A percentile compares a stretch with the other conserved stretches of the same genome.
Conservation (phyloP, 352 stramenopile genomes). For the Albugo laibachii region DNA sequence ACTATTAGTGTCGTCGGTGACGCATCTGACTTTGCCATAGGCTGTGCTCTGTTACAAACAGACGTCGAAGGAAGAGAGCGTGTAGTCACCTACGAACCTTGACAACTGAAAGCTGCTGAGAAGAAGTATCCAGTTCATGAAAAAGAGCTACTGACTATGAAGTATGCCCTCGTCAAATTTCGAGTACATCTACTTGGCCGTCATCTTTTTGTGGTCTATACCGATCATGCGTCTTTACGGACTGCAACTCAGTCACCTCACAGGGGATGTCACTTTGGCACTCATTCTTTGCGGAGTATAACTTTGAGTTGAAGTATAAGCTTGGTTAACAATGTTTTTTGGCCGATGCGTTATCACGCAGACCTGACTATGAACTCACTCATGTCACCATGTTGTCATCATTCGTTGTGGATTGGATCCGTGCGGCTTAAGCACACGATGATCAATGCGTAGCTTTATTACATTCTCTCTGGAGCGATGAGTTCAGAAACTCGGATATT, state of each 20-base stretch:
- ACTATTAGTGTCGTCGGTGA: constrained; percentile 12
- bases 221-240: constrained; percentile 10
- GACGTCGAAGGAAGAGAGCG: constrained; percentile 6
- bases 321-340: constrained; percentile 7
- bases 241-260: background rate
- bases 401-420: background rate
- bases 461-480: too few species aligned
- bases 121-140: constrained; percentile 11
- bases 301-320: constrained; percentile 13
- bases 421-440: background rate
- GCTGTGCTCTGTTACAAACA: constrained; percentile 6
- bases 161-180: constrained; percentile 13
- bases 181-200: constrained; percentile 10
- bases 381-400: background rate
- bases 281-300: constrained; percentile 13
- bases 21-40: constrained; percentile 10
- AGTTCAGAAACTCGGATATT: too few species aligned
- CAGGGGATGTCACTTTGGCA: constrained; percentile 12
- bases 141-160: constrained; percentile 11
- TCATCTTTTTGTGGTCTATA: constrained; percentile 9
- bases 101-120: constrained; percentile 10
- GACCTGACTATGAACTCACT: constrained; percentile 1
- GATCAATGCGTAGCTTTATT: too few species aligned
- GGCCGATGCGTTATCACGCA: constrained; percentile 9
- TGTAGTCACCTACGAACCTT: constrained; percentile 11